These are phyloP conservation scores for Cytospora leucostoma DNA, from an alignment of 2,329 filamentous ascomycete species.

Conservation along the genomic window DNA sequence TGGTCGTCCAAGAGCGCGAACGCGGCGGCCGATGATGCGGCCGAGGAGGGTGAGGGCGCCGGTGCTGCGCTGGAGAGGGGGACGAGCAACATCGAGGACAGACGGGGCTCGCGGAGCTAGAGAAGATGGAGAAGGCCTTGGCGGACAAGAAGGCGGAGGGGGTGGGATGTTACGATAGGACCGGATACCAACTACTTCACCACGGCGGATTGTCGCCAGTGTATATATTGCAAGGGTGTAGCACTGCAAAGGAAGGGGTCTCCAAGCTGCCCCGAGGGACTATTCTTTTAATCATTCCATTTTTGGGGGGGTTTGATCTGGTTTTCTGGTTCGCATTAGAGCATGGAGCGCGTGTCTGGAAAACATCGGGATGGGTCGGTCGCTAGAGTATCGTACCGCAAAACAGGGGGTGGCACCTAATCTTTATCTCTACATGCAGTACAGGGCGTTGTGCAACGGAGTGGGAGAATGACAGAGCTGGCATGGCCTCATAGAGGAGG, in stretches of 20 bases:
- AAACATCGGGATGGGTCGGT: constrained; percentile 7
- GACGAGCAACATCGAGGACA: constrained; percentile 1
- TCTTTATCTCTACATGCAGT: constrained; percentile 1
- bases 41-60: constrained; percentile 29
- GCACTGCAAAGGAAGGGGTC: background rate
- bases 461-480: no score
- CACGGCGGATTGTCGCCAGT: background rate
- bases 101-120: background rate
- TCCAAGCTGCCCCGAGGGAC: background rate
- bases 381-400: constrained; percentile 10
- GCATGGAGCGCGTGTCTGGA: constrained; percentile 7
- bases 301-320: background rate
- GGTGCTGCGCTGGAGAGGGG: constrained; percentile 2
- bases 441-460: background rate
- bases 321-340: constrained; percentile 4
- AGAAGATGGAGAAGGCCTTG: constrained; percentile 7
- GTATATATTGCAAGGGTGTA: background rate
- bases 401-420: constrained; percentile 5
- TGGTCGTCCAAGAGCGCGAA: constrained; percentile 27
- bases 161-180: background rate
- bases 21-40: constrained; percentile 28
- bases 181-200: background rate
- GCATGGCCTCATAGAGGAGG: no score
- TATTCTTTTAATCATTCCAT: background rate
- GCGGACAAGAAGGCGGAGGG: background rate